Conservation (phyloP, 768 basidiomycete species). For the Pisolithus marmoratus region DNA sequence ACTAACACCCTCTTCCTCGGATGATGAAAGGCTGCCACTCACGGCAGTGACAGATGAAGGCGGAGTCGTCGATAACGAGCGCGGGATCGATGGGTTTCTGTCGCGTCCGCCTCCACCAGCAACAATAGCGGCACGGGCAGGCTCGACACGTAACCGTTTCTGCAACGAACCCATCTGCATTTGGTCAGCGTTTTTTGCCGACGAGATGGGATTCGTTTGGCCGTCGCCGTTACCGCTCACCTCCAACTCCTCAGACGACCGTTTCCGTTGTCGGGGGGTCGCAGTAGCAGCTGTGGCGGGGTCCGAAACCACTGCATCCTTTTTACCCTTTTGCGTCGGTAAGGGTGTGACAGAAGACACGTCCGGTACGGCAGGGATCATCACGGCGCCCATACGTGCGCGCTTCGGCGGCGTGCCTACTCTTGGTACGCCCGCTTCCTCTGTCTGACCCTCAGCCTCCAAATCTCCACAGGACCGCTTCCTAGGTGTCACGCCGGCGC, state of each 20-base stretch:
- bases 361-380: background rate
- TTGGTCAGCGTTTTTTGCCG: constrained; percentile 11
- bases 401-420: constrained; percentile 39
- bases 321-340: background rate
- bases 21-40: constrained; percentile 1
- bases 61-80: constrained; percentile 14
- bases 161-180: constrained; percentile 7
- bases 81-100: background rate
- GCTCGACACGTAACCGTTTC: constrained; percentile 26
- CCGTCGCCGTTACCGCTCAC: constrained; percentile 1
- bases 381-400: constrained; percentile 18
- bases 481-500: constrained; percentile 19
- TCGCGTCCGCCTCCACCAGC: background rate
- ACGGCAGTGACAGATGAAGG: constrained; percentile 17
- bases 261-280: constrained; percentile 34
- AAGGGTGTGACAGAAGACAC: background rate
- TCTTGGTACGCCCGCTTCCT: constrained; percentile 3
- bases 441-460: constrained; percentile 20
- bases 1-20: background rate
- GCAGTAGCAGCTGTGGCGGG: background rate
- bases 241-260: constrained; percentile 47
- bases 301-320: background rate
- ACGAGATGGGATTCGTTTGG: constrained; percentile 5
- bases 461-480: constrained; percentile 36
- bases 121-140: background rate